Conservation (phyloP, 331 rosid species). For the Acacia concinna region DNA sequence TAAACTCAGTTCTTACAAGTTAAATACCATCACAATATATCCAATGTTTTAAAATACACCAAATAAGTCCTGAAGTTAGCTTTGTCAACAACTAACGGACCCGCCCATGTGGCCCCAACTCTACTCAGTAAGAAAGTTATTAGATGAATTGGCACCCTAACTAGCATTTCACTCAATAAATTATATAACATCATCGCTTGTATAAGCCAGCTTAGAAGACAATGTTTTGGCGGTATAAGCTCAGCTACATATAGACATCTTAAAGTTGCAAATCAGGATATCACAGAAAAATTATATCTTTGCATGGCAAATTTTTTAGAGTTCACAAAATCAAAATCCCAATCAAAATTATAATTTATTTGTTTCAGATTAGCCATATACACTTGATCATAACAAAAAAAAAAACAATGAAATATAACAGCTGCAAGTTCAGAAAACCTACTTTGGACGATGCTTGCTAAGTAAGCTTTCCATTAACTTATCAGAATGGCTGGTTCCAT, state of each 20-base stretch:
- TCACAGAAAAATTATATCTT: background rate
- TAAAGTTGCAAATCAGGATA: too few relatives aligned
- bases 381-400: constrained; percentile 1
- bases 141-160: background rate
- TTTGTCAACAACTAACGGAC: background rate
- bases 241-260: background rate
- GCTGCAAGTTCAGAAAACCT: constrained; percentile 34
- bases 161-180: background rate
- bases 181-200: background rate
- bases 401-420: background rate
- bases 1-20: background rate
- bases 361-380: background rate
- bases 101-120: background rate
- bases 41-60: background rate
- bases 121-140: too few relatives aligned
- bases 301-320: background rate
- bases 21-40: background rate
- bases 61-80: background rate
- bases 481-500: constrained; percentile 83
- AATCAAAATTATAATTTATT: background rate
- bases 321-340: background rate
- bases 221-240: background rate
- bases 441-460: constrained; percentile 81
- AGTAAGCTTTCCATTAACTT: constrained; percentile 88
- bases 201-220: background rate